Evolutionary conservation across 352 stramenopile species (phyloP), one percentile per base, ranked within the genome.

Genomic region (Pythium oligandrum): DNA sequence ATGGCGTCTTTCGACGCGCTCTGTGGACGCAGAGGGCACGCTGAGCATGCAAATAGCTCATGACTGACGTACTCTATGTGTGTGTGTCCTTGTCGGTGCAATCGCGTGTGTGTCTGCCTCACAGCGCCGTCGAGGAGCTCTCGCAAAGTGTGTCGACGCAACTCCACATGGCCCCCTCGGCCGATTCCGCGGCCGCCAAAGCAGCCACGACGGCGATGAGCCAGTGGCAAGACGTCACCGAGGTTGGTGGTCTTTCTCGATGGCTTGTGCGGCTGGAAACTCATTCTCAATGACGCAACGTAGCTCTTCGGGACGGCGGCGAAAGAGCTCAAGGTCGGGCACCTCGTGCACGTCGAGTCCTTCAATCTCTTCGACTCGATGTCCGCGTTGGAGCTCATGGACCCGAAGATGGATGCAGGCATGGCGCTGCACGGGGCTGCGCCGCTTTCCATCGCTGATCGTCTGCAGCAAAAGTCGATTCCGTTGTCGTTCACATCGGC

Each of bases 351-450:
- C 44, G 71, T 86, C 42, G 59, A 82, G 5, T 63, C 83, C 52
- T 97, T 98, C 51, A 94, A 85, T 52, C 75, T 98, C 52, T 95
- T 94, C 60, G 90, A 98, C 56, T 96, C 90, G 53, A 98, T 98
- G 90, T 93, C 90, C 35, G 93, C 93, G 47, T 68, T 97, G 12
- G 92, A 98, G 74, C 67, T 98, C 2, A 96, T 97, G 77, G 90
- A 98, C 61, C 72, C 73, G 5, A 96, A 96, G 58, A 98, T 98
- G 92, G 93, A 98, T 73, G 92, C 83, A 39, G 95, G 93, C 34
- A 85, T 92, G 61, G 63, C 87, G n/a, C 64, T 79, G 10, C 78
- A 86, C 59, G 78, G 72, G 40, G 55, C 58, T 3, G 71, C 73
- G n/a, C 73, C 74, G 17, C 73, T 74, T 40, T 73, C 81, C 0